These are phyloP conservation scores for Sphaerulina musiva DNA, from an alignment of 2,329 filamentous ascomycete species.

Conservation along the genomic window DNA sequence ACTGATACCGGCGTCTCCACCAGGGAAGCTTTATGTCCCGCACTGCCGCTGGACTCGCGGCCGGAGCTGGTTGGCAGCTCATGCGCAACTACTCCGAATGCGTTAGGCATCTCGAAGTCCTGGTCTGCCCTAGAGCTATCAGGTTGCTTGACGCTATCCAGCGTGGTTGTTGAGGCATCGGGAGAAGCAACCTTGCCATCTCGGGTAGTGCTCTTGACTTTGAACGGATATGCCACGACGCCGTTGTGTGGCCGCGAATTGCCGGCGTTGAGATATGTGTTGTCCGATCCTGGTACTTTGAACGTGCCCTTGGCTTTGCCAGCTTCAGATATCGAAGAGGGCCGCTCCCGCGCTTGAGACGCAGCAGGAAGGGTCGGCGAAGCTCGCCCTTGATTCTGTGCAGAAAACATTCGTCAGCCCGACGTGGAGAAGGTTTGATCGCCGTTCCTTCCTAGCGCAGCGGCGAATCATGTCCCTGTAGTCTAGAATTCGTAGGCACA, in stretches of 20 bases:
- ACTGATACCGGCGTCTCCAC: conserved; percentile 10
- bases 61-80: conserved; percentile 8
- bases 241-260: conserved; percentile 61
- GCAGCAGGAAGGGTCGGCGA: conserved; percentile 2
- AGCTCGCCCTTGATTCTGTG: conserved; percentile 2
- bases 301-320: conserved; percentile 17
- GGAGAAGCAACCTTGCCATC: conserved; percentile 8
- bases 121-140: not conserved
- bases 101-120: conserved; percentile 2
- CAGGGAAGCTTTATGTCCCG: conserved; percentile 4
- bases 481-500: not conserved
- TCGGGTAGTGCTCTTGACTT: conserved; percentile 41
- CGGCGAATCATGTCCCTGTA: not conserved
- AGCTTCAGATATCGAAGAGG: conserved; percentile 16
- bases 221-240: conserved; percentile 68
- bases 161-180: conserved; percentile 25
- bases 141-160: conserved; percentile 19
- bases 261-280: conserved; percentile 44
- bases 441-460: not conserved
- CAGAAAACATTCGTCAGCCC: conserved; percentile 6
- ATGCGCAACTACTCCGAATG: conserved; percentile 6
- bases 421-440: not conserved
- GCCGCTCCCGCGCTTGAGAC: not conserved
- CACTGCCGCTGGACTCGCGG: not conserved
- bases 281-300: conserved; percentile 33